Conservation (phyloP, 2,329 filamentous ascomycete genomes). For the Gaeumannomyces sp. region DNA sequence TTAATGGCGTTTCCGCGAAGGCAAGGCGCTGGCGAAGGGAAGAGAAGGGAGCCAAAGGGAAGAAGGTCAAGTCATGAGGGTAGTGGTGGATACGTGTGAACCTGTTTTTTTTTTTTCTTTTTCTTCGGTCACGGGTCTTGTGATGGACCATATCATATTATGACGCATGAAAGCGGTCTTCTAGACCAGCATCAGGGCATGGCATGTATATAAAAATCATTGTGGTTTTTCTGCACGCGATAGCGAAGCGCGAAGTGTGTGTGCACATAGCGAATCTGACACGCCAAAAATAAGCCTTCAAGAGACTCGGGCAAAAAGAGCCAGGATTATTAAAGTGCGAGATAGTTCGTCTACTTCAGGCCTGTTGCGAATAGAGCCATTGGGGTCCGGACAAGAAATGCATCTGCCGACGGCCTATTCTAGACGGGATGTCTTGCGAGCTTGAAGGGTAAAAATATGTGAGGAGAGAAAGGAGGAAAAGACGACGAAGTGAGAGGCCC, state of each 20-base stretch:
- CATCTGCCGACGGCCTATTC: constrained; percentile 6
- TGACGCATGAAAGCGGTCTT: not conserved
- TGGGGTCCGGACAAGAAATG: constrained; percentile 8
- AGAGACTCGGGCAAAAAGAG: constrained; percentile 31
- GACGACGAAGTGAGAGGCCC: constrained; percentile 14
- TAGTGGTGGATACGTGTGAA: not conserved
- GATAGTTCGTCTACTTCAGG: constrained; percentile 46
- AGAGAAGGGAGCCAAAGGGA: constrained; percentile 18
- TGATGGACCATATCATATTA: not conserved
- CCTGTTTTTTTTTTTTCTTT: not conserved
- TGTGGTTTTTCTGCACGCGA: too few relatives aligned
- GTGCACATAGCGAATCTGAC: constrained; percentile 58
- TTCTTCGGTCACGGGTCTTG: not conserved
- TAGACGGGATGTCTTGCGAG: constrained; percentile 16
- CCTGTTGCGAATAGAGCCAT: constrained; percentile 39
- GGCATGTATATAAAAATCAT: not conserved
- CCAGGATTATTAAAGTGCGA: constrained; percentile 55
- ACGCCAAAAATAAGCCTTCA: constrained; percentile 31
- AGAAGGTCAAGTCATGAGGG: constrained; percentile 24
- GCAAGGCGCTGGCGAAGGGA: constrained; percentile 14
- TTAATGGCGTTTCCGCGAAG: constrained; percentile 16
- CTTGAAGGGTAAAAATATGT: constrained; percentile 41
- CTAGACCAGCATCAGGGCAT: not conserved
- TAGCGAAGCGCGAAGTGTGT: constrained; percentile 31
- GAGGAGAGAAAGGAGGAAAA: constrained; percentile 36